Conservation (phyloP, 116 monocot species). For the Trichopus zeylanicus region DNA sequence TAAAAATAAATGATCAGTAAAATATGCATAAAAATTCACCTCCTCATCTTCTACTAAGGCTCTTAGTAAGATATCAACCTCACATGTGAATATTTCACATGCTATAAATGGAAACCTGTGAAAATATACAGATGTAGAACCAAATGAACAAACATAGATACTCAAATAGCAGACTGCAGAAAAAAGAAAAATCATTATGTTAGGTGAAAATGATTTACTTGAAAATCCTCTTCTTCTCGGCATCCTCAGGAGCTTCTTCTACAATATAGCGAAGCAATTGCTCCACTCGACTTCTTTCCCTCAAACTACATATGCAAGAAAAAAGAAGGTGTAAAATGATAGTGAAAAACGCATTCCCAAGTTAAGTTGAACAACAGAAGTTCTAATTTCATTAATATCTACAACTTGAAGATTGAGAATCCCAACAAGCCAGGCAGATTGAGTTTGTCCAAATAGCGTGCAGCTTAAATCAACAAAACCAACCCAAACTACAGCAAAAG, state of each 20-base stretch:
- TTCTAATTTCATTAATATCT: too few relatives aligned
- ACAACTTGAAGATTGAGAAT: too few relatives aligned
- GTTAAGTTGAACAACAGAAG: neutral
- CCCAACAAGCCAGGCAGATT: constrained; percentile 61
- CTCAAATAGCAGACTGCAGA: too few relatives aligned
- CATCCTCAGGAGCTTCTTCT: constrained; percentile 81
- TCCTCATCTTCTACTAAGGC: constrained; percentile 85
- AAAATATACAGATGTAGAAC: neutral
- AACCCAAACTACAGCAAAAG: too few relatives aligned
- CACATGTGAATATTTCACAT: constrained; percentile 99
- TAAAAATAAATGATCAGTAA: neutral
- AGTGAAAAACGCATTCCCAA: neutral
- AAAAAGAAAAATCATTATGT: too few relatives aligned
- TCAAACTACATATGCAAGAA: constrained; percentile 41
- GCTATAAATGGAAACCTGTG: constrained; percentile 96
- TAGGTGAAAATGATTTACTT: constrained; percentile 43
- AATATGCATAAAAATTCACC: constrained; percentile 22
- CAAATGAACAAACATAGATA: neutral
- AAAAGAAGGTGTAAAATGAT: neutral
- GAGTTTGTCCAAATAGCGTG: constrained; percentile 78
- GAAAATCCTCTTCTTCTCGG: constrained; percentile 72
- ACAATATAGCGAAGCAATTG: constrained; percentile 81
- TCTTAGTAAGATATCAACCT: constrained; percentile 81
- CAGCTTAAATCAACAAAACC: too few relatives aligned
- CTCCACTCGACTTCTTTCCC: constrained; percentile 72